Evolutionary conservation across 164 flowering plant genomes (phyloP).

Genomic region (Aristolochia californica): DNA sequence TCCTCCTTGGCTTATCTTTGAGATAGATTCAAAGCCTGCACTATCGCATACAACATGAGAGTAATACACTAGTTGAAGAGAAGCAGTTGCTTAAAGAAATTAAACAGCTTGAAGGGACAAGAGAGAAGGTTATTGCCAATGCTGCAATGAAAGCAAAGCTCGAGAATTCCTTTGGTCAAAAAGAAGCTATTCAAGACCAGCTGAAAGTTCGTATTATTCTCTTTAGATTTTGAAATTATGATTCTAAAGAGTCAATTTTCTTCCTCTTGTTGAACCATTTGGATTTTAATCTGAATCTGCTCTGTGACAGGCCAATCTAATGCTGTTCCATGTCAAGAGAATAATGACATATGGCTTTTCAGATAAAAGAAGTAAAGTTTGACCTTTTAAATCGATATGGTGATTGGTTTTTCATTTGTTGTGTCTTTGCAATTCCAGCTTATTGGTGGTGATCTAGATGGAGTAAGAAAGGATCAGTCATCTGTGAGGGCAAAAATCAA

Average conservation of each 20-base stretch:
- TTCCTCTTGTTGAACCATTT: too few species aligned
- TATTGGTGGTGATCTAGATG: constrained; percentile 56
- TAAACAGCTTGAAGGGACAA: constrained; percentile 75
- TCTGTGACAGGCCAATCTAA: too few species aligned
- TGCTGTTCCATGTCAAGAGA: not conserved
- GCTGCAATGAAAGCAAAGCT: constrained; percentile 70
- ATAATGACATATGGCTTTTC: not conserved
- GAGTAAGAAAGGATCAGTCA: constrained; percentile 64
- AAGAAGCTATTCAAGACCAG: constrained; percentile 71
- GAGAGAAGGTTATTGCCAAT: constrained; percentile 76
- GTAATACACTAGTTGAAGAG: constrained; percentile 80
- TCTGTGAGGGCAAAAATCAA: constrained; percentile 36
- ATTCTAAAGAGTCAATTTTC: too few species aligned
- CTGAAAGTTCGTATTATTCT: constrained; percentile 57
- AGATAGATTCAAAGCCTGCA: constrained; percentile 65
- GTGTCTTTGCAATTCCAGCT: too few species aligned
- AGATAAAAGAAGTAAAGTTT: not conserved
- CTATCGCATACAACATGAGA: constrained; percentile 89
- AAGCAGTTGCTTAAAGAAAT: constrained; percentile 79
- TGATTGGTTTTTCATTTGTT: too few species aligned
- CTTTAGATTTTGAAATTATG: too few species aligned
- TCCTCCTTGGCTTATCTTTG: constrained; percentile 1
- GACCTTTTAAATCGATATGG: not conserved
- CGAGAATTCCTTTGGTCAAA: constrained; percentile 65
- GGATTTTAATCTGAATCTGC: too few species aligned